A percentile compares a stretch with the other conserved stretches of the same genome.
Evolutionary conservation across 345 rosid species (phyloP).

Genomic region (Bretschneidera sinensis): DNA sequence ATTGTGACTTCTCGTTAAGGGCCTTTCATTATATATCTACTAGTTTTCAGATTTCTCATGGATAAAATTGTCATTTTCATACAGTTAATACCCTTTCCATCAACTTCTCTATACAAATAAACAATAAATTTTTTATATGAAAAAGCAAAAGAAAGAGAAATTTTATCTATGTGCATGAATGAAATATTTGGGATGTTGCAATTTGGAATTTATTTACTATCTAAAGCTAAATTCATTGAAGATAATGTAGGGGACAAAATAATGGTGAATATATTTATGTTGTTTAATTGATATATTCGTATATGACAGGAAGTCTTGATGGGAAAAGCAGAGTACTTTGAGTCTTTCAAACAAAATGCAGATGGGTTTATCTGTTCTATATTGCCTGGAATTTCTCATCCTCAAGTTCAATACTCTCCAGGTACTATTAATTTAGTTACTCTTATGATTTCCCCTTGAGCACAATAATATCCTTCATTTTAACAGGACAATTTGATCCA

Average conservation of each 20-base stretch:
- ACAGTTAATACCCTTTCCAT: constrained; percentile 1
- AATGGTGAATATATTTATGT: background rate
- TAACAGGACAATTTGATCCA: no score
- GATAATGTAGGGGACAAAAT: constrained; percentile 5
- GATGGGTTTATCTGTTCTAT: constrained; percentile 87
- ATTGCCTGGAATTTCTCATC: constrained; percentile 85
- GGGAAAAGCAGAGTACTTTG: constrained; percentile 90
- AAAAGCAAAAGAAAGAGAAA: background rate
- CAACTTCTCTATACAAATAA: no score
- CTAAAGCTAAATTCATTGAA: background rate
- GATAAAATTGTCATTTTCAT: constrained; percentile 3
- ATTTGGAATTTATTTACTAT: background rate
- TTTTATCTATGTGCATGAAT: constrained; percentile 2
- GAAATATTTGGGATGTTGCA: constrained; percentile 7
- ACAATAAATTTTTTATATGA: no score
- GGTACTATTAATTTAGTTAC: constrained; percentile 34
- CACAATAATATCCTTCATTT: no score
- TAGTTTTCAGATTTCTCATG: background rate
- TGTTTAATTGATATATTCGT: background rate
- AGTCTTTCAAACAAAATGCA: constrained; percentile 85
- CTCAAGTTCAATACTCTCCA: constrained; percentile 95
- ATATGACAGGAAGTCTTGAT: constrained; percentile 72
- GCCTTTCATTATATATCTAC: constrained; percentile 10
- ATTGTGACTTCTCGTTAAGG: constrained; percentile 5
- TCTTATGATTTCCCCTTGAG: no score